These are phyloP conservation scores for Gossypium davidsonii DNA, from an alignment of 441 rosid genomes.

Conservation along the genomic window DNA sequence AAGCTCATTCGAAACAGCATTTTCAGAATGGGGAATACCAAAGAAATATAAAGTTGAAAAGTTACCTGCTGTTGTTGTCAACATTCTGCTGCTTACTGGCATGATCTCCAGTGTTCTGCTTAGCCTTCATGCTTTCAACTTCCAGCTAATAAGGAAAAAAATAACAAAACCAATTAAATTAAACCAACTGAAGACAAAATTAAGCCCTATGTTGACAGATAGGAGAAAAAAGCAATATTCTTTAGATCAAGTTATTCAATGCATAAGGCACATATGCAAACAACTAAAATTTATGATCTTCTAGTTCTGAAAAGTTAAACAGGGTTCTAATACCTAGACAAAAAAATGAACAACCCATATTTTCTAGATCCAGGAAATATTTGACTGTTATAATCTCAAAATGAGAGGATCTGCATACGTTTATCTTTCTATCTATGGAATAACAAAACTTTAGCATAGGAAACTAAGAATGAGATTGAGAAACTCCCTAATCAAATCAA, in stretches of 20 bases:
- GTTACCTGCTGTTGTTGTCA: slow-evolving; percentile 42
- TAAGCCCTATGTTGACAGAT: neutral
- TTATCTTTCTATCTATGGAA: neutral
- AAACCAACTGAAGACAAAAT: slow-evolving; percentile 11
- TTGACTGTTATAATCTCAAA: neutral
- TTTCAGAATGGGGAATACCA: neutral
- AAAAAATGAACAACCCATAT: neutral
- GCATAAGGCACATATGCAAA: neutral
- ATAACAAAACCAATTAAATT: slow-evolving; percentile 6
- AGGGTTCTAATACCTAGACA: neutral
- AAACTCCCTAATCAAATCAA: neutral
- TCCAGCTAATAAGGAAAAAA: slow-evolving; percentile 44
- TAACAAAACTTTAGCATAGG: neutral
- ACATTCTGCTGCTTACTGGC: slow-evolving; percentile 22
- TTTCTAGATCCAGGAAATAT: neutral
- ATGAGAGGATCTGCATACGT: neutral
- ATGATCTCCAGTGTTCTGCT: slow-evolving; percentile 36
- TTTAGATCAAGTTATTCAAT: neutral
- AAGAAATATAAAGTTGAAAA: slow-evolving; percentile 7
- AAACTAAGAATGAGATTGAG: neutral
- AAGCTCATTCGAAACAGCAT: slow-evolving; percentile 3
- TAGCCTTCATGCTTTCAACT: slow-evolving; percentile 50
- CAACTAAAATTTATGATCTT: neutral
- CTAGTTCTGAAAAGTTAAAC: neutral
- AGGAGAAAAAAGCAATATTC: neutral